phyloP scores from a whole-genome alignment of 495 filamentous ascomycete species.

The Penicillium cataractarum region DNA sequence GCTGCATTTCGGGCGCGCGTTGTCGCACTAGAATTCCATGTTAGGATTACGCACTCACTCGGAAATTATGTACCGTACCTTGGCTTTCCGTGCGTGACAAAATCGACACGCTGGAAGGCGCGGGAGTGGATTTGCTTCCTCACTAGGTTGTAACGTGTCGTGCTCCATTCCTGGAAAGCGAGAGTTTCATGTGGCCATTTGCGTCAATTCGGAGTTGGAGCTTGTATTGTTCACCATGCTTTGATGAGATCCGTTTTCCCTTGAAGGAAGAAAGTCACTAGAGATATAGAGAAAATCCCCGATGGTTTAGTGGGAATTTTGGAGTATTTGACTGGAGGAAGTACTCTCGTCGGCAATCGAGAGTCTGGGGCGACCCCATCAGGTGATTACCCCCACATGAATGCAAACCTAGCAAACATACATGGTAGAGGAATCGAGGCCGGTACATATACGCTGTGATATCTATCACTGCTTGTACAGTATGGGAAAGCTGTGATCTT shows the following conservation, averaged over 20 bases:
- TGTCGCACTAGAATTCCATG: slow-evolving; percentile 28
- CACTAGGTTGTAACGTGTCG: background rate
- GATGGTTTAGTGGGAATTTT: background rate
- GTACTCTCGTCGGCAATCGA: background rate
- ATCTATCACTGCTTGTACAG: too few relatives aligned
- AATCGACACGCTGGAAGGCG: slow-evolving; percentile 34
- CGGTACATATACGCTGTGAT: too few relatives aligned
- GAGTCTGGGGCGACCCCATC: background rate
- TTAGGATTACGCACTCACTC: background rate
- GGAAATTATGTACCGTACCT: slow-evolving; percentile 15
- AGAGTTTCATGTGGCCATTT: background rate
- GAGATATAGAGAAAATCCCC: too few relatives aligned
- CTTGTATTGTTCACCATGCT: background rate
- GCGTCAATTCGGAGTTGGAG: background rate
- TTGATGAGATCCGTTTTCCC: background rate
- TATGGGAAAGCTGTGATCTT: too few relatives aligned
- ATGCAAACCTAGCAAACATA: background rate
- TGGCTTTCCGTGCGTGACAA: slow-evolving; percentile 33
- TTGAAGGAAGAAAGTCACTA: too few relatives aligned
- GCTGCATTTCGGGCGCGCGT: slow-evolving; percentile 28
- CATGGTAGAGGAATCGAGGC: too few relatives aligned
- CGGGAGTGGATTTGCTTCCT: slow-evolving; percentile 10
- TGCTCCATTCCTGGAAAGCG: background rate
- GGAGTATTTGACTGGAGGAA: background rate
- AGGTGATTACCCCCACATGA: background rate